Base-by-base conservation (phyloP, 179 eudicot species). In the Spinacia oleracea region DNA sequence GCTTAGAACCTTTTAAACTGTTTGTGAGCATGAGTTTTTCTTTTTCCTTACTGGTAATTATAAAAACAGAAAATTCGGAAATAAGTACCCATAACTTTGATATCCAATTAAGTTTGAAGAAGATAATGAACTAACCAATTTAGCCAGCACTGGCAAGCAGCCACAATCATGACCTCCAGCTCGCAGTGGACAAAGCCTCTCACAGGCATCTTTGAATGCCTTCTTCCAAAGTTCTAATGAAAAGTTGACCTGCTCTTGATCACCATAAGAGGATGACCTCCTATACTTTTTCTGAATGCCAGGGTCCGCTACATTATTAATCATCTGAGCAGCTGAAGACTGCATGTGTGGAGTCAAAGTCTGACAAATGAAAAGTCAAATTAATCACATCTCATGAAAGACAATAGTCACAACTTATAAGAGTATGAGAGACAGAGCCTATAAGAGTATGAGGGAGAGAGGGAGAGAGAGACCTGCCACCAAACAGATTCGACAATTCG, bases 141-240 rank as follows among this genome's bases (percentile, higher is more conserved):
- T 89, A 67, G 97, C 84, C 71, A 92, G 83, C 83, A 90, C 83
- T 27, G 91, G 90, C 84, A 93, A 84, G 85, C 99, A 96, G 76
- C 96, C 99, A 83, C 99, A 96, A 77, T 91, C 96, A 45, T 93
- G 98, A 72, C 98, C 97, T 59, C 86, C 93, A 16, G 93, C 97
- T 81, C 93, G 94, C 73, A 89, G 84, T 48, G 99, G 98, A 81
- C 99, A 96, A 56, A 96, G 91, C 86, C 93, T 87, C 86, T 93
- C 97, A 79, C 93, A 87, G 40, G 96, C 93, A 83, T 96, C 97
- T 80, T 82, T 90, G 88, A 93, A 93, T 58, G 98, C 99, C 83
- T 87, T 96, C 82, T 89, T 96, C 99, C 99, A 96, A 21, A 93
- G 88, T 63, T 93, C 93, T 69, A 90, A 77, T 11, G 98, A 93